Base-by-base conservation (phyloP, 305 asterid species). In the Fraxinus baroniana region DNA sequence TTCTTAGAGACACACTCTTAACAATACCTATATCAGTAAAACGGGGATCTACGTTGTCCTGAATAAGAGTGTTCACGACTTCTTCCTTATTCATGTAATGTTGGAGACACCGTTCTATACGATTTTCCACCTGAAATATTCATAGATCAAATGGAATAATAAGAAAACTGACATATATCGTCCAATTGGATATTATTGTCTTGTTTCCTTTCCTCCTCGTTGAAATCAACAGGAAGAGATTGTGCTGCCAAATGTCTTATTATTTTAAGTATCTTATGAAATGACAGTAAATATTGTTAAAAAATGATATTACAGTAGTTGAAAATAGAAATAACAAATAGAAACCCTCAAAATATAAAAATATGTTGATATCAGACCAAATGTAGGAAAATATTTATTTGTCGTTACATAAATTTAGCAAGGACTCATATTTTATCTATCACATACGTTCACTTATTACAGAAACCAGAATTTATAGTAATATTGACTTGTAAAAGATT, bases 31-130 rank as follows among this genome's bases (percentile, higher is more conserved):
- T 86, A 57, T 92, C 94, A 75, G 97, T 93, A 84, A 93, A 82
- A 77, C 81, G 78, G 68, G 97, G 97, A 81, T 90, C 90, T 68
- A 93, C 87, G 78, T 91, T 90, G 82, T 88, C 93, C 83, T 87
- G 94, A 74, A 85, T 46, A 81, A 93, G 94, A n/a, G 91, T 32
- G 52, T 82, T 85, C 33, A 89, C 81, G 71, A 90, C 93, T 79
- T 93, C 94, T 86, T 92, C 90, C 86, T 90, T 90, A 88, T 83
- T 89, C 97, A 93, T 93, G 90, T 93, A 92, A 80, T 86, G 93
- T 81, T 88, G 92, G 83, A 93, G 92, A 79, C 97, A 93, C 78
- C 82, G 89, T 79, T 91, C 90, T 17, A 93, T 91, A 76, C 92
- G 90, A 87, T 82, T 89, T 86, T 91, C 91, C 82, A 93, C 97